These are phyloP conservation scores for Ophiostoma fasciatum DNA, from an alignment of 2,329 filamentous ascomycete species.

Conservation along the genomic window DNA sequence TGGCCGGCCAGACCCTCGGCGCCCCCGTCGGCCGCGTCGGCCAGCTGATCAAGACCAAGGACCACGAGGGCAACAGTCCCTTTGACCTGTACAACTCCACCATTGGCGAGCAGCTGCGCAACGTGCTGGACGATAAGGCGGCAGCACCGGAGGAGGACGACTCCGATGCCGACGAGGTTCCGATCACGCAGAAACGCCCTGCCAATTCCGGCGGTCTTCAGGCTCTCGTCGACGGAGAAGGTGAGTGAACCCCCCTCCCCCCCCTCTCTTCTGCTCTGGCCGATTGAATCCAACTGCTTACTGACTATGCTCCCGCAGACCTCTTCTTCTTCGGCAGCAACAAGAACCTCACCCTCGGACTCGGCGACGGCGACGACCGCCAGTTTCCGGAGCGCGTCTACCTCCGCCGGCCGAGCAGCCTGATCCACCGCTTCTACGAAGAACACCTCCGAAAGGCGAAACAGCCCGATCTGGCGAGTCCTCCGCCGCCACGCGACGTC, in stretches of 20 bases:
- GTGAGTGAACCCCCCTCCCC: neutral
- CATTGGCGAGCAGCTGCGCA: slow-evolving; percentile 61
- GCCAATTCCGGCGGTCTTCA: slow-evolving; percentile 10
- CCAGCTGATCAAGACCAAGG: slow-evolving; percentile 84
- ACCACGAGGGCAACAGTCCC: slow-evolving; percentile 85
- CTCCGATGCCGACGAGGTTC: slow-evolving; percentile 1
- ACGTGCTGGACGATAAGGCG: slow-evolving; percentile 15
- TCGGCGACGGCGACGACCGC: slow-evolving; percentile 90
- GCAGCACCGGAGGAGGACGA: neutral
- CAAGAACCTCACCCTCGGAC: slow-evolving; percentile 81
- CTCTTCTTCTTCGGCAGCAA: slow-evolving; percentile 92
- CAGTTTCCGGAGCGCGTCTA: slow-evolving; percentile 80
- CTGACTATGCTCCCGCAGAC: slow-evolving; percentile 29
- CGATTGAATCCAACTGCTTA: neutral
- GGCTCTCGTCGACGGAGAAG: slow-evolving; percentile 38
- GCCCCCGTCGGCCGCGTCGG: slow-evolving; percentile 47
- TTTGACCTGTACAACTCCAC: slow-evolving; percentile 87
- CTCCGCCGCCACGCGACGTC: slow-evolving; percentile 14
- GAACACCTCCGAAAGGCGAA: slow-evolving; percentile 41
- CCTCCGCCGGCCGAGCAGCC: slow-evolving; percentile 60
- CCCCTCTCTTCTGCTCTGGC: neutral
- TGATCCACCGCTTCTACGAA: slow-evolving; percentile 58
- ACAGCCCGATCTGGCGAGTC: neutral
- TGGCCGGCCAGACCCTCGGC: slow-evolving; percentile 42
- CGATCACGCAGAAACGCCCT: neutral